phyloP scores from a whole-genome alignment of 208 protist genomes.

The Blechomonas ayalai region DNA sequence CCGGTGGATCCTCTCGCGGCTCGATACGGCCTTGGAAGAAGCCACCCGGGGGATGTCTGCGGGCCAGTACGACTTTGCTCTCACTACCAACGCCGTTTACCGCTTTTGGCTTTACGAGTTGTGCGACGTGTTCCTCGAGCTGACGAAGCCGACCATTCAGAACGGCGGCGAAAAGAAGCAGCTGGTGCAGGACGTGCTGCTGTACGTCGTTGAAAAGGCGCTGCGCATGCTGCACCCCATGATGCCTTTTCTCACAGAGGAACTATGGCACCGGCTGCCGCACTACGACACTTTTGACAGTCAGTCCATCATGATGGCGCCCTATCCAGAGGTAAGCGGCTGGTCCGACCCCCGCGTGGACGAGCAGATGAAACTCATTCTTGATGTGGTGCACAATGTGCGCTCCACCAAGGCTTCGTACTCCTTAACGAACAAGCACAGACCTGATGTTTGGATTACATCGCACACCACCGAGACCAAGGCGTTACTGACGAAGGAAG shows the following conservation, averaged over 20 bases:
- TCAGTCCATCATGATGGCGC: conserved; percentile 85
- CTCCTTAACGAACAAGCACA: conserved; percentile 85
- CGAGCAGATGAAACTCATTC: conserved; percentile 72
- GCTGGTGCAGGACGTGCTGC: conserved; percentile 87
- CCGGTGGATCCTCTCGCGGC: conserved; percentile 95
- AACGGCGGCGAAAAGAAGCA: conserved; percentile 58
- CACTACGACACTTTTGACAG: conserved; percentile 67
- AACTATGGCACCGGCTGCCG: conserved; percentile 96
- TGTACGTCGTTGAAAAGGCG: conserved; percentile 87
- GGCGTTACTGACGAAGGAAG: conserved; percentile 30
- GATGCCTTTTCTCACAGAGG: conserved; percentile 99
- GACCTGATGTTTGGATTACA: conserved; percentile 72
- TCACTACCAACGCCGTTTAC: conserved; percentile 89
- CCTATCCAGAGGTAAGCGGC: conserved; percentile 66
- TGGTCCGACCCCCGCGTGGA: conserved; percentile 65
- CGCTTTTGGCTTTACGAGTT: conserved; percentile 98
- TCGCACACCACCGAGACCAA: conserved; percentile 35
- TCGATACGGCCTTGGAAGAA: conserved; percentile 76
- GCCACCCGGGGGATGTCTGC: conserved; percentile 65
- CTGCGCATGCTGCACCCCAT: conserved; percentile 98
- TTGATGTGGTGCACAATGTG: conserved; percentile 80
- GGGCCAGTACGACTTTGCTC: conserved; percentile 89
- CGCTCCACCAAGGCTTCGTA: conserved; percentile 88
- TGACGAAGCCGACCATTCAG: conserved; percentile 90
- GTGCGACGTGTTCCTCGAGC: conserved; percentile 97